Conservation (phyloP, 1,284 basidiomycete genomes). For the Cryptococcus jaspeensis region DNA sequence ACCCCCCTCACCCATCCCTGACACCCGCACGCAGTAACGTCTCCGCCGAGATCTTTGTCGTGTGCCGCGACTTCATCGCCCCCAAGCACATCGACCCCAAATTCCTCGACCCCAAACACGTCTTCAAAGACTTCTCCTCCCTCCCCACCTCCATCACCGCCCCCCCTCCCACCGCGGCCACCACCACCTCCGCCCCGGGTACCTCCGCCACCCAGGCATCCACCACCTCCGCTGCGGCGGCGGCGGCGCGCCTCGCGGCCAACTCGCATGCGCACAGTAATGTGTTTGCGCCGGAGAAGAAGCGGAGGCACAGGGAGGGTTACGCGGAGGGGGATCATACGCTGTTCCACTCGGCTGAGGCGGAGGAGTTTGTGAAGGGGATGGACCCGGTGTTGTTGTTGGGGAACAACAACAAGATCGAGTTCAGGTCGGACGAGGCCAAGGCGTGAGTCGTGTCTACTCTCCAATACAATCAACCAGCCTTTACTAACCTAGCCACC, state of each 20-base stretch:
- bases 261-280: slow-evolving; percentile 63
- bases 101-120: slow-evolving; percentile 95
- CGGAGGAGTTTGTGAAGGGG: slow-evolving; percentile 69
- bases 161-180: slow-evolving; percentile 8
- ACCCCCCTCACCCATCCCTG: neutral
- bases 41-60: slow-evolving; percentile 99
- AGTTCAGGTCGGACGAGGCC: slow-evolving; percentile 80
- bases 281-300: slow-evolving; percentile 97
- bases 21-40: slow-evolving; percentile 69
- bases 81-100: slow-evolving; percentile 96
- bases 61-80: slow-evolving; percentile 92
- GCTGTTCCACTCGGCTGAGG: slow-evolving; percentile 74
- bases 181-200: slow-evolving; percentile 13
- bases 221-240: slow-evolving; percentile 37
- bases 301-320: slow-evolving; percentile 86
- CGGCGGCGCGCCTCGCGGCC: slow-evolving; percentile 32
- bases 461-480: neutral
- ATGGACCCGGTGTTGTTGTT: slow-evolving; percentile 76
- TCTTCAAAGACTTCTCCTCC: slow-evolving; percentile 84
- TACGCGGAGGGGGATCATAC: slow-evolving; percentile 95
- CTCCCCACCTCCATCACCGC: slow-evolving; percentile 51
- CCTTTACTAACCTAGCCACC: neutral
- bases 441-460: slow-evolving; percentile 60
- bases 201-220: slow-evolving; percentile 27
- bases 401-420: slow-evolving; percentile 79